These are phyloP conservation scores for Hypoxylon subgilvum DNA, from an alignment of 495 filamentous ascomycete species.

Conservation along the genomic window DNA sequence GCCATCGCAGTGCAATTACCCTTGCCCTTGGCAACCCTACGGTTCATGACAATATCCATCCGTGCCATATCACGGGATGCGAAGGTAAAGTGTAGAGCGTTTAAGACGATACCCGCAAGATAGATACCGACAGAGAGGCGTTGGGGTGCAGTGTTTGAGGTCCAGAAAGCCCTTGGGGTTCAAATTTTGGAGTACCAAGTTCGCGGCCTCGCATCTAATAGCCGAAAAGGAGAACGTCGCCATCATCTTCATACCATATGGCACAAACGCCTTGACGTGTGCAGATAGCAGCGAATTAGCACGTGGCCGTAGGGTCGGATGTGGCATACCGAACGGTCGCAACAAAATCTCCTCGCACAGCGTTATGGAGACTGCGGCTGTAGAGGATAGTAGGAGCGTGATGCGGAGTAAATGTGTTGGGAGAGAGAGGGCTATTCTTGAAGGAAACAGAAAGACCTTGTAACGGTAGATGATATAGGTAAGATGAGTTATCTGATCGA, in stretches of 20 bases:
- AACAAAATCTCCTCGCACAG: conserved; percentile 10
- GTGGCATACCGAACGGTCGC: background rate
- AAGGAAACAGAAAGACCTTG: too few relatives aligned
- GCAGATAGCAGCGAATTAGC: background rate
- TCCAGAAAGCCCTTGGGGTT: background rate
- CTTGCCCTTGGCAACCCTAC: conserved; percentile 4
- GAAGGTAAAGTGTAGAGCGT: conserved; percentile 10
- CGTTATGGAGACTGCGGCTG: conserved; percentile 6
- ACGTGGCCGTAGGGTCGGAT: background rate
- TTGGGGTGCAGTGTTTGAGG: background rate
- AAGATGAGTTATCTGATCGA: too few relatives aligned
- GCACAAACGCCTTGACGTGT: background rate
- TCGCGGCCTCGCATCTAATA: background rate
- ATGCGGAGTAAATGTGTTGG: background rate
- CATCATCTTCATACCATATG: conserved; percentile 1
- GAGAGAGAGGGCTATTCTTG: background rate
- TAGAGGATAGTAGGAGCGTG: conserved; percentile 1
- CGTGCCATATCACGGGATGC: conserved; percentile 1
- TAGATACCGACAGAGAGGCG: background rate
- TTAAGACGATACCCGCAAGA: conserved; percentile 3
- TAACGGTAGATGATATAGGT: too few relatives aligned
- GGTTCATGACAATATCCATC: conserved; percentile 1
- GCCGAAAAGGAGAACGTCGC: background rate
- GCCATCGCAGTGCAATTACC: conserved; percentile 10
- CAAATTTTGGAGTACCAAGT: background rate